Evolutionary conservation across 306 rosid genomes (phyloP).

Genomic region (Cicer judaicum): DNA sequence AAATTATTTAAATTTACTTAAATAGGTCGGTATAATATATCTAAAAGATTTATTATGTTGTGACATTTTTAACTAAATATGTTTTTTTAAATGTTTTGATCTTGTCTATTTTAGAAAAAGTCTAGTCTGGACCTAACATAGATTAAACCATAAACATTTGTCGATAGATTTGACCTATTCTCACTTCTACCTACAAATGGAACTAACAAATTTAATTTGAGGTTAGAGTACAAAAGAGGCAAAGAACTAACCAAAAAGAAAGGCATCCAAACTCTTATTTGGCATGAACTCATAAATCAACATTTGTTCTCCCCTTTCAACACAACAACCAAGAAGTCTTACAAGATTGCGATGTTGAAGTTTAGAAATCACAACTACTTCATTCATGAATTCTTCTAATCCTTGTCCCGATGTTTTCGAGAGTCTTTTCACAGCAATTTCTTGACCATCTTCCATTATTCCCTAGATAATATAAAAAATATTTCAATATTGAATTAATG

Average conservation of each 20-base stretch:
- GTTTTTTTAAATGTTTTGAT: too few species aligned
- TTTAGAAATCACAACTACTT: conserved; percentile 53
- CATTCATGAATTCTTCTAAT: conserved; percentile 55
- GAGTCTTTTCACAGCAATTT: conserved; percentile 56
- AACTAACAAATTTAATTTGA: neutral
- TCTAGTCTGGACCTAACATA: too few species aligned
- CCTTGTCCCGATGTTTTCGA: conserved; percentile 56
- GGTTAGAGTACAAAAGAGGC: neutral
- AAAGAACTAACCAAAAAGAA: conserved; percentile 53
- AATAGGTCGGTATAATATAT: too few species aligned
- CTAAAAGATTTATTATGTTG: too few species aligned
- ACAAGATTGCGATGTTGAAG: conserved; percentile 65
- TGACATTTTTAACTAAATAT: too few species aligned
- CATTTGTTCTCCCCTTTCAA: conserved; percentile 53
- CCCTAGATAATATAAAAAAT: conserved; percentile 36
- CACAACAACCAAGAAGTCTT: conserved; percentile 55
- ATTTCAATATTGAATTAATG: neutral
- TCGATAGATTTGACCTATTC: too few species aligned
- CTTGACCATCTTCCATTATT: conserved; percentile 46
- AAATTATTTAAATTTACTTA: too few species aligned
- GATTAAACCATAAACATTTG: too few species aligned
- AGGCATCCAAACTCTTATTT: conserved; percentile 57
- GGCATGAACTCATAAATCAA: conserved; percentile 59
- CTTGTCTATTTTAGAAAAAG: too few species aligned
- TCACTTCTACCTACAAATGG: neutral